phyloP scores from a whole-genome alignment of 495 filamentous ascomycete species.

The Annulohypoxylon nitens region DNA sequence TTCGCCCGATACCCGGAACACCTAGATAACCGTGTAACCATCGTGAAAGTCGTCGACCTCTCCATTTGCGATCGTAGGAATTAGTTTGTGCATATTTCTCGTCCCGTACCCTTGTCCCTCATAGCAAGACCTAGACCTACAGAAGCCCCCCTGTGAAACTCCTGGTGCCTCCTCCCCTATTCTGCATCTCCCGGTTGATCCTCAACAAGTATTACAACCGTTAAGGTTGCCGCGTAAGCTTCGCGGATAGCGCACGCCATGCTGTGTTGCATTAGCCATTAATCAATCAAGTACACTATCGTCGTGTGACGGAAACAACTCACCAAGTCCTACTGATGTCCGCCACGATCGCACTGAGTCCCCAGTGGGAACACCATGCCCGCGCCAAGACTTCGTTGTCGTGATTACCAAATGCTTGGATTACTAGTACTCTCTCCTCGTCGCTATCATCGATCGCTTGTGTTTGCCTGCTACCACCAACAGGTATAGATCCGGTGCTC shows the following conservation, averaged over 20 bases:
- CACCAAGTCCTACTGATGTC: conserved; percentile 75
- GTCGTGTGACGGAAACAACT: conserved; percentile 48
- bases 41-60: conserved; percentile 41
- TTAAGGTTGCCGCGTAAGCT: conserved; percentile 76
- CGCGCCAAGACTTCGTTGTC: conserved; percentile 81
- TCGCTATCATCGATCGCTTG: conserved; percentile 42
- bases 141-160: conserved; percentile 24
- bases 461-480: conserved; percentile 32
- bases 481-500: conserved; percentile 43
- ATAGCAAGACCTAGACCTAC: conserved; percentile 7
- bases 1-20: conserved; percentile 31
- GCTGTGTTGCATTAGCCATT: conserved; percentile 51
- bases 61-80: conserved; percentile 16
- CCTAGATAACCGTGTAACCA: conserved; percentile 39
- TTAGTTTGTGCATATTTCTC: conserved; percentile 25
- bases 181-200: conserved; percentile 57
- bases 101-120: conserved; percentile 17
- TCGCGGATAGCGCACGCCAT: conserved; percentile 78
- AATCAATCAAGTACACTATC: conserved; percentile 32
- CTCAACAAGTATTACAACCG: conserved; percentile 75
- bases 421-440: conserved; percentile 72
- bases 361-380: conserved; percentile 80
- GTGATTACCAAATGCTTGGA: conserved; percentile 75
- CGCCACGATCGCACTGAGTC: conserved; percentile 73
- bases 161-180: conserved; percentile 32